Evolutionary conservation across 805 yeast genomes (phyloP), one percentile per base, ranked within the genome.

Genomic region (Hanseniaspora lindneri): DNA sequence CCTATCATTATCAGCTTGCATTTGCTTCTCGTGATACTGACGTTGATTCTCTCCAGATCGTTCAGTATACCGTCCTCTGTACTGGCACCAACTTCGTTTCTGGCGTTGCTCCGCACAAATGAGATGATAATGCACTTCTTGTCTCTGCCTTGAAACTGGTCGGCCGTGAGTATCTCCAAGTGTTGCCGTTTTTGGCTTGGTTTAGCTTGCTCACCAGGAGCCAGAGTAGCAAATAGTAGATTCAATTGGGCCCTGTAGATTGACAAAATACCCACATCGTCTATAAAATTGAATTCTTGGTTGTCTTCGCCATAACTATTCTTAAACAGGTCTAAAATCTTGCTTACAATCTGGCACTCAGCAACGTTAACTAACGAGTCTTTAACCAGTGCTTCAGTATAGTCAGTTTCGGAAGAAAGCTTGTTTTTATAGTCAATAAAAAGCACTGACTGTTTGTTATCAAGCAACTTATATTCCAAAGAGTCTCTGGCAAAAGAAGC

Each of bases 121-220:
- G 97, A 89, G 2, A 92, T 83, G 6, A 92, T 77, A 14, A 92
- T 76, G 58, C 95, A 83, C 28, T 85, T 89, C 58, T 89, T 92
- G 63, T 92, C 99, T 49, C 96, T 72, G 0, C 98, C 99, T 65
- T 92, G 98, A 58, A 83, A 89, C 58, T 82, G 85, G 63, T 92
- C 99, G 0, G 96, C 97, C 0, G 99, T 92, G 50, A 89, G 67
- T 28, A 84, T 72, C 55, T 92, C 97, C 27, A 92, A 64, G 0
- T 68, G 73, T 64, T 56, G 14, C 53, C 60, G 13, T 50, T 49
- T 3, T 39, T 37, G 33, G 36, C 28, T 35, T 27, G 51, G 56
- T 21, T 32, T 11, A 21, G 29, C 32, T 30, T 6, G 34, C 14
- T 4, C 27, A 11, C 41, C 20, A 39, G 29, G n/a, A 5, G 11